phyloP scores from a whole-genome alignment of 2,329 filamentous ascomycete species.

The Phialophora verrucosa region DNA sequence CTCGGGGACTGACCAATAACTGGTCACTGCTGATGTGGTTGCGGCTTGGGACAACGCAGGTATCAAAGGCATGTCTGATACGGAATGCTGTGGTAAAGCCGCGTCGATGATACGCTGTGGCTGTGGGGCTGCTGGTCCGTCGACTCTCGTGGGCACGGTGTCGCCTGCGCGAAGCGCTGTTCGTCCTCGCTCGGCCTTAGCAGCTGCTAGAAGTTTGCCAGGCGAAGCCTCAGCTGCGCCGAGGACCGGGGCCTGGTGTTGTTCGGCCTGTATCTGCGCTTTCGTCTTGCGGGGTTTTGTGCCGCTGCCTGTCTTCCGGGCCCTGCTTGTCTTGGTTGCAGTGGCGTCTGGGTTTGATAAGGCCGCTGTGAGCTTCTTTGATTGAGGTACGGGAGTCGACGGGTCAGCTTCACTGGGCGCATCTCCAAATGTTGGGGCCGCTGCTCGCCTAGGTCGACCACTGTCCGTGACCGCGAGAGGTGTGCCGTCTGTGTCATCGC shows the following conservation, averaged over 20 bases:
- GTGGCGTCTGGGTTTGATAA: conserved; percentile 40
- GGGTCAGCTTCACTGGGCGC: conserved; percentile 40
- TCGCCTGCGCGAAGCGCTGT: conserved; percentile 33
- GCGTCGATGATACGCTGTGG: conserved; percentile 25
- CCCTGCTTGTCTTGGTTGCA: conserved; percentile 36
- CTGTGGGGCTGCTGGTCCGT: conserved; percentile 21
- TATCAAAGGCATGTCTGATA: conserved; percentile 17
- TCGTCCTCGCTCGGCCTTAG: conserved; percentile 31
- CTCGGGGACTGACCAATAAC: conserved; percentile 60
- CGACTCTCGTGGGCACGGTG: conserved; percentile 24
- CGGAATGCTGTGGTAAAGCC: conserved; percentile 22
- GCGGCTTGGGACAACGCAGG: conserved; percentile 13
- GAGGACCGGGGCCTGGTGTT: conserved; percentile 30
- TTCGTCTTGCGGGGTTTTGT: conserved; percentile 38
- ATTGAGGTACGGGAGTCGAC: conserved; percentile 42
- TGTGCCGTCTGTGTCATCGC: conserved; percentile 50
- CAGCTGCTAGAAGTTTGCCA: conserved; percentile 21
- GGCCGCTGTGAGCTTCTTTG: conserved; percentile 42
- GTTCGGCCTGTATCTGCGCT: conserved; percentile 39
- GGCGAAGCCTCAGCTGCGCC: conserved; percentile 31
- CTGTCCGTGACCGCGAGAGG: conserved; percentile 55
- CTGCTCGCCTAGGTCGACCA: conserved; percentile 56
- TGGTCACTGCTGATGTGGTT: conserved; percentile 47
- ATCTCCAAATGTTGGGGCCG: conserved; percentile 57
- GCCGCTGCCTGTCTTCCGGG: conserved; percentile 38